Base-by-base conservation (phyloP, 345 rosid genomes). In the Corchorus olitorius region DNA sequence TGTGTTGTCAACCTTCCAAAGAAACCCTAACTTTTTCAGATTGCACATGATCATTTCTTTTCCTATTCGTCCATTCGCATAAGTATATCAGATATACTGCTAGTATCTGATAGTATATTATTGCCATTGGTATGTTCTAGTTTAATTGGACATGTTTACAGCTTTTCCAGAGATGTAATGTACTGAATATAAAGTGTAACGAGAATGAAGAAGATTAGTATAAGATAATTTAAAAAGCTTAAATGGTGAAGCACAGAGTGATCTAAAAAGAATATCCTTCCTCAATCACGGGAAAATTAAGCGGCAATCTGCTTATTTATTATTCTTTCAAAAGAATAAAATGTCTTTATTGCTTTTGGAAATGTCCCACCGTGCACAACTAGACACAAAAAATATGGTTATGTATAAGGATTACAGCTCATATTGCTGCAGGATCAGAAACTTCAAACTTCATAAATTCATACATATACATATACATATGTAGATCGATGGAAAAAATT, bases 361-460 rank as follows among this genome's bases (percentile, higher is more conserved):
- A 9, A 0, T 27, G 17, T 60, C 64, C 39, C 64, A 27, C 64
- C 39, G 16, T 71, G 20, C 49, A 60, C 50, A 55, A 76, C 75
- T 49, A 6, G 52, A 60, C 49, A 46, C 48, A 37, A 19, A 14
- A 27, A n/a, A 11, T 45, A n/a, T 1, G 2, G 4, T 6, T 39
- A 39, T 39, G 43, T 13, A 34, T 35, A 4, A 50, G 55, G 65
- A 63, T 50, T 62, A 77, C 80, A 77, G 80, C 75, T 77, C 75
- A 61, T 39, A 27, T 27, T 27, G 43, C 43, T 37, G 43, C 17
- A 48, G 62, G 61, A 68, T 60, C 59, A 37, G 17, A 49, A 43
- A 53, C 48, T 45, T 45, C 48, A 45, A 45, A 55, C 11, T 55
- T 60, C 39, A 61, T 1, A 58, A 0, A 6, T n/a, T 1, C 8